Percentiles rank a stretch among this genome's conserved stretches.
phyloP scores from a whole-genome alignment of 495 filamentous ascomycete genomes.

The Jackrogersella minutella region DNA sequence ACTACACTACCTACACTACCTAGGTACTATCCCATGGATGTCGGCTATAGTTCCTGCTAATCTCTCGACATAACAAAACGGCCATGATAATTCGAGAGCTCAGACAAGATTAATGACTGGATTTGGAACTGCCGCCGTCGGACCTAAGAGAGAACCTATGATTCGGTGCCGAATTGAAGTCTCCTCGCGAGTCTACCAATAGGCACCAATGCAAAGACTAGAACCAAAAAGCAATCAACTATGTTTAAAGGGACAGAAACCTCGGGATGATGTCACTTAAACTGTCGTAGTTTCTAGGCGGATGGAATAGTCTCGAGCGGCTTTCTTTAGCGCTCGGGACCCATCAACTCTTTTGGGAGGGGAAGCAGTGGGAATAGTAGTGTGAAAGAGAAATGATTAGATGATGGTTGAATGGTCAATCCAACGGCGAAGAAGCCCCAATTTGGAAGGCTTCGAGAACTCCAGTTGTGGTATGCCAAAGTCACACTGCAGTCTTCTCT shows the following conservation, averaged over 20 bases:
- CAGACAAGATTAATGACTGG: slow-evolving; percentile 5
- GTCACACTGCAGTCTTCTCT: slow-evolving; percentile 36
- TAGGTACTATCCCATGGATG: too few species aligned
- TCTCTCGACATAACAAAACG: slow-evolving; percentile 10
- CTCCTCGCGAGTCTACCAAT: slow-evolving; percentile 23
- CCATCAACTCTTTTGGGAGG: neutral
- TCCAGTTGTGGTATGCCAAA: slow-evolving; percentile 33
- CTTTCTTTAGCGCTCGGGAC: slow-evolving; percentile 18
- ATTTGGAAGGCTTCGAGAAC: slow-evolving; percentile 49
- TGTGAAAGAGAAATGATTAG: slow-evolving; percentile 6
- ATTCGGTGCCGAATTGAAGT: slow-evolving; percentile 19
- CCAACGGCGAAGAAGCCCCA: slow-evolving; percentile 38
- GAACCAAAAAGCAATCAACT: slow-evolving; percentile 25
- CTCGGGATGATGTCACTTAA: slow-evolving; percentile 37
- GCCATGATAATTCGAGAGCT: slow-evolving; percentile 4
- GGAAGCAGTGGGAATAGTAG: neutral
- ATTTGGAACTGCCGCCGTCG: slow-evolving; percentile 37
- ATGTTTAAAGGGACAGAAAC: slow-evolving; percentile 8
- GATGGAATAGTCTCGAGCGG: neutral
- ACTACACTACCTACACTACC: slow-evolving; percentile 17
- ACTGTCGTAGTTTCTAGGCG: slow-evolving; percentile 3
- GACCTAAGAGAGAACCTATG: slow-evolving; percentile 14
- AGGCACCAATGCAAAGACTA: slow-evolving; percentile 10
- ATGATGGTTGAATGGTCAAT: slow-evolving; percentile 32
- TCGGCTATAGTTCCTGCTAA: slow-evolving; percentile 23